Conservation (phyloP, 2,329 filamentous ascomycete species). For the Hymenoscyphus infarciens region DNA sequence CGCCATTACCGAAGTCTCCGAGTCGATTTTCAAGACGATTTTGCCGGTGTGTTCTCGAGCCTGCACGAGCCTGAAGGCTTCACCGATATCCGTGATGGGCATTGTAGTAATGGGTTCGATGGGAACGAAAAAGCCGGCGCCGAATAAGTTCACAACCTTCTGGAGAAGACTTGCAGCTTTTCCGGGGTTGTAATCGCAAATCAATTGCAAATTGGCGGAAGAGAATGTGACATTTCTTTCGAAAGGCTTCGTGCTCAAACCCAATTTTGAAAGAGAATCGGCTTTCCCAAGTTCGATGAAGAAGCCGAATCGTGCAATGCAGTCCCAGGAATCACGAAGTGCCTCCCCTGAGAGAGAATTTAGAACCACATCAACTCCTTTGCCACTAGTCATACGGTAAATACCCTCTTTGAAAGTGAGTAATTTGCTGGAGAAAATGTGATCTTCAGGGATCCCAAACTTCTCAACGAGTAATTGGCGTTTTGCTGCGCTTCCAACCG, state of each 20-base stretch:
- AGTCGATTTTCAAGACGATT: slow-evolving; percentile 16
- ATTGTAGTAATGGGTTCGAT: slow-evolving; percentile 31
- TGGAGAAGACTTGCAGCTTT: slow-evolving; percentile 20
- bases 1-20: slow-evolving; percentile 11
- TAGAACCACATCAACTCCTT: slow-evolving; percentile 10
- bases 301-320: slow-evolving; percentile 35
- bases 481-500: slow-evolving; percentile 39
- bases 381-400: slow-evolving; percentile 16
- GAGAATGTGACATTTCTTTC: slow-evolving; percentile 10
- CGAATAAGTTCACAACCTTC: slow-evolving; percentile 13
- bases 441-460: slow-evolving; percentile 17
- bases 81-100: slow-evolving; percentile 36
- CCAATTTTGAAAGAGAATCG: slow-evolving; percentile 21
- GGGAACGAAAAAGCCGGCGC: slow-evolving; percentile 19
- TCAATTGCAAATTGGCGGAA: slow-evolving; percentile 4
- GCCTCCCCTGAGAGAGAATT: slow-evolving; percentile 14
- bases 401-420: slow-evolving; percentile 36
- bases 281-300: slow-evolving; percentile 38
- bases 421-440: slow-evolving; percentile 18
- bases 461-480: slow-evolving; percentile 35
- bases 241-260: slow-evolving; percentile 18
- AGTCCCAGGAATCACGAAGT: slow-evolving; percentile 42
- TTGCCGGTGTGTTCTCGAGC: slow-evolving; percentile 18
- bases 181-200: neutral
- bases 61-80: slow-evolving; percentile 19